Evolutionary conservation across 2,329 filamentous ascomycete genomes (phyloP).

Genomic region (Capronia epimyces): DNA sequence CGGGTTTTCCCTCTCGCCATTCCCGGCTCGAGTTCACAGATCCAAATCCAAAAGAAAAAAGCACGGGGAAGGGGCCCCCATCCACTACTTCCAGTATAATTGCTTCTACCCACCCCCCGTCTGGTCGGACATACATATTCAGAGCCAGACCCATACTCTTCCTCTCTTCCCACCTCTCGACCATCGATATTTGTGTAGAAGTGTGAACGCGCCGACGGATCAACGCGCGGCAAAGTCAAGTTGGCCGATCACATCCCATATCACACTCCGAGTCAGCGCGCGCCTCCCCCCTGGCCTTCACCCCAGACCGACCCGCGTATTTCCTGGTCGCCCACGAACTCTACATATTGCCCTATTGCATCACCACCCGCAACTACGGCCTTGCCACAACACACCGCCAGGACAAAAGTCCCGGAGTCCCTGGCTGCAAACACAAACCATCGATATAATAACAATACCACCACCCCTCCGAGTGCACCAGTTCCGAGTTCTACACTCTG

Average conservation of each 20-base stretch:
- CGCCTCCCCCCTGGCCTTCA: not conserved
- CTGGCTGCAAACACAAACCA: slow-evolving; percentile 14
- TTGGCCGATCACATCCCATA: slow-evolving; percentile 15
- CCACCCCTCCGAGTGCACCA: slow-evolving; percentile 6
- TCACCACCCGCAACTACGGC: slow-evolving; percentile 18
- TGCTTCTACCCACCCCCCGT: slow-evolving; percentile 2
- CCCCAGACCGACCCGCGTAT: not conserved
- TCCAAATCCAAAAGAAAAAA: not conserved
- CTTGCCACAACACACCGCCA: slow-evolving; percentile 5
- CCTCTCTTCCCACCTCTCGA: slow-evolving; percentile 3
- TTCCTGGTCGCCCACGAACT: slow-evolving; percentile 4
- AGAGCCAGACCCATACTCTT: slow-evolving; percentile 4
- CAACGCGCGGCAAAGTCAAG: slow-evolving; percentile 15
- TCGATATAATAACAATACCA: slow-evolving; percentile 10
- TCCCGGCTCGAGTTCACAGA: not conserved
- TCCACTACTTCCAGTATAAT: slow-evolving; percentile 7
- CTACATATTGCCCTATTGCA: slow-evolving; percentile 14
- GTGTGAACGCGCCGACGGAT: not conserved
- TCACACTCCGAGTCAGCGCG: slow-evolving; percentile 16
- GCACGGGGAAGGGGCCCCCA: slow-evolving; percentile 23
- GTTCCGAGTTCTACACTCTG: slow-evolving; percentile 5
- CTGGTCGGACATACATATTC: slow-evolving; percentile 9
- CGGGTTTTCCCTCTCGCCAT: slow-evolving; percentile 18
- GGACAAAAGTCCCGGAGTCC: slow-evolving; percentile 12
- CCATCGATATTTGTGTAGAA: not conserved